Conservation (phyloP, 257 asterid genomes). For the Solanum habrochaites region DNA sequence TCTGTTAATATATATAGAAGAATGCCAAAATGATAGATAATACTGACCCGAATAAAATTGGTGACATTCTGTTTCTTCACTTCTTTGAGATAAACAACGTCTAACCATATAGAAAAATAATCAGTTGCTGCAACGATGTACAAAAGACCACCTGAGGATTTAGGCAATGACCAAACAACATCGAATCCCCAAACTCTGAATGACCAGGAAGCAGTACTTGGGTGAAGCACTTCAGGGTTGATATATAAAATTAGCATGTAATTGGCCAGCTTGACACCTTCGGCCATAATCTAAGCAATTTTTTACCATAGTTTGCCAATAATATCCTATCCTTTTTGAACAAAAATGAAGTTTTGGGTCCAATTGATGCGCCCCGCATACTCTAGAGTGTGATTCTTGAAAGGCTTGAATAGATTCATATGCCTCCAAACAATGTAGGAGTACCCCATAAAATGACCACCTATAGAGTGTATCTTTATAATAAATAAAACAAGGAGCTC, state of each 20-base stretch:
- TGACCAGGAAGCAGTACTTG: too few species aligned
- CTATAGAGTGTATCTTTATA: background rate
- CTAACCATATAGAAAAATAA: background rate
- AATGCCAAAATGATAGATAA: too few species aligned
- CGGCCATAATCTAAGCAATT: too few species aligned
- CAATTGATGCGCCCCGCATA: background rate
- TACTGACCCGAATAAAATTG: background rate
- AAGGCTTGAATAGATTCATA: background rate
- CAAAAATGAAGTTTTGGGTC: too few species aligned
- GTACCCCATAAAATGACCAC: background rate
- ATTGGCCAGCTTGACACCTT: background rate
- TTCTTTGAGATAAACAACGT: too few species aligned
- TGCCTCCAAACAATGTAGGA: background rate
- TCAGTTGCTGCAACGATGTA: background rate
- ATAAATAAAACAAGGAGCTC: too few species aligned
- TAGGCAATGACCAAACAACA: background rate
- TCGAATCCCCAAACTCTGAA: background rate
- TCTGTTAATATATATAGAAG: too few species aligned
- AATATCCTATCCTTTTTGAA: too few species aligned
- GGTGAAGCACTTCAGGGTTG: background rate
- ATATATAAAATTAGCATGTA: too few species aligned
- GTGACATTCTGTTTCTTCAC: background rate
- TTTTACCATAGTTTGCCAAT: too few species aligned
- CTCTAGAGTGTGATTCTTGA: background rate
- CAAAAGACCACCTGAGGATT: background rate